Conservation (phyloP, 148 eudicot species). For the Euryodendron excelsum region DNA sequence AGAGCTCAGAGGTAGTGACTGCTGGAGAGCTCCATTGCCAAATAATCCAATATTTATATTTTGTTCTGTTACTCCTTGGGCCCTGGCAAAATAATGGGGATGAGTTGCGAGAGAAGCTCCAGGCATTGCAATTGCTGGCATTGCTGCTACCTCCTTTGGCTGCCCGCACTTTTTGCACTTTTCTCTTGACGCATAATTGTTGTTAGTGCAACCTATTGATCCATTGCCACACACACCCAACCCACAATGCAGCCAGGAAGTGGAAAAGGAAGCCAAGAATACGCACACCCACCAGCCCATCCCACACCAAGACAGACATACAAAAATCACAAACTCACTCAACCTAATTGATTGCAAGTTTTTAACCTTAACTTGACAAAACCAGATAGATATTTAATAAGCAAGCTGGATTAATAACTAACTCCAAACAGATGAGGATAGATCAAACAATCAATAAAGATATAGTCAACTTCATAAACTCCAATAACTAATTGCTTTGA, state of each 20-base stretch:
- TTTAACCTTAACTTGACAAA: constrained; percentile 15
- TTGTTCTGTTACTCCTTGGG: constrained; percentile 51
- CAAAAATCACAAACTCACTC: constrained; percentile 58
- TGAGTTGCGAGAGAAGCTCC: constrained; percentile 55
- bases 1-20: constrained; percentile 43
- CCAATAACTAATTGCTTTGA: neutral
- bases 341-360: constrained; percentile 35
- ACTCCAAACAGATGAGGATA: neutral
- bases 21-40: constrained; percentile 39
- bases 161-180: constrained; percentile 87
- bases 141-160: constrained; percentile 75
- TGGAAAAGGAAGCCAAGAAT: constrained; percentile 52
- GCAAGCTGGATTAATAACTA: constrained; percentile 1
- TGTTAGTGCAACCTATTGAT: constrained; percentile 94
- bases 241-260: constrained; percentile 65
- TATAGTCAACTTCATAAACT: neutral
- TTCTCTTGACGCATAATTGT: constrained; percentile 94
- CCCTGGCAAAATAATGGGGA: constrained; percentile 52
- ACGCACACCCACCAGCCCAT: constrained; percentile 71
- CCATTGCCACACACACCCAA: constrained; percentile 73
- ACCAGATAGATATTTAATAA: neutral
- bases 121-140: constrained; percentile 72
- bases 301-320: constrained; percentile 45
- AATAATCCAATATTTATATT: constrained; percentile 36
- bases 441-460: neutral